These are phyloP conservation scores for Bryoglossum gracile DNA, from an alignment of 495 filamentous ascomycete genomes.

Conservation along the genomic window DNA sequence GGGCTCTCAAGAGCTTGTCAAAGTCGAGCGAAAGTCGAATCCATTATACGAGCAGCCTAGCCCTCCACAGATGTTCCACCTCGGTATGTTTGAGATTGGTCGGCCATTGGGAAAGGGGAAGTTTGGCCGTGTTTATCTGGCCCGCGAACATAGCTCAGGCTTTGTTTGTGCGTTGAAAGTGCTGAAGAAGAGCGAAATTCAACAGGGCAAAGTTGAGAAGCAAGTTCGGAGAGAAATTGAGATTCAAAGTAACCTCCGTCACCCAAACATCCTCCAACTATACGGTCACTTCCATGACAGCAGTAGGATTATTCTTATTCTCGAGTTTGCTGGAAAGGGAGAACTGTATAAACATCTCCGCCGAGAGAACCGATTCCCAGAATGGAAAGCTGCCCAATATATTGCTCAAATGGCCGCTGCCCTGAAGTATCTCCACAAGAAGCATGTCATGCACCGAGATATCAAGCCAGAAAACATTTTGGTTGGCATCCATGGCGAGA, in stretches of 20 bases:
- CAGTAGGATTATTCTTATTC: slow-evolving; percentile 90
- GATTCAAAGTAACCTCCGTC: slow-evolving; percentile 71
- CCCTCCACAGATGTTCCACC: slow-evolving; percentile 70
- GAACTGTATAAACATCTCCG: slow-evolving; percentile 96
- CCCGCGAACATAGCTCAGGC: slow-evolving; percentile 77
- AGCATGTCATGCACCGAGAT: slow-evolving; percentile 97
- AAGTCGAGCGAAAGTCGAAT: slow-evolving; percentile 22
- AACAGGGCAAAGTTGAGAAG: slow-evolving; percentile 84
- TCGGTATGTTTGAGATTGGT: slow-evolving; percentile 99
- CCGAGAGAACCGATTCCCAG: slow-evolving; percentile 79
- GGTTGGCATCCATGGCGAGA: slow-evolving; percentile 93
- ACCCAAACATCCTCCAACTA: slow-evolving; percentile 74
- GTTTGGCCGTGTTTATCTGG: slow-evolving; percentile 93
- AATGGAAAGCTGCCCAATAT: slow-evolving; percentile 94
- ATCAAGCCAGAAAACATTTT: slow-evolving; percentile 99
- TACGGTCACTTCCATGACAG: slow-evolving; percentile 97
- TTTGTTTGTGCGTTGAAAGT: slow-evolving; percentile 98
- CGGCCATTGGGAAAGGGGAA: slow-evolving; percentile 95
- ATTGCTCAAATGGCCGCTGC: slow-evolving; percentile 98
- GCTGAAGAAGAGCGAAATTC: slow-evolving; percentile 87
- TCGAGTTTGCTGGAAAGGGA: slow-evolving; percentile 92
- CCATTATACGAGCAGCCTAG: slow-evolving; percentile 36
- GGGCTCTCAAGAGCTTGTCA: slow-evolving; percentile 42
- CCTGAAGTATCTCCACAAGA: slow-evolving; percentile 85
- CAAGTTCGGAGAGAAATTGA: slow-evolving; percentile 96